Evolutionary conservation across 1,284 basidiomycete genomes (phyloP), one percentile per base, ranked within the genome.

Genomic region (Cutaneotrichosporon sp.): DNA sequence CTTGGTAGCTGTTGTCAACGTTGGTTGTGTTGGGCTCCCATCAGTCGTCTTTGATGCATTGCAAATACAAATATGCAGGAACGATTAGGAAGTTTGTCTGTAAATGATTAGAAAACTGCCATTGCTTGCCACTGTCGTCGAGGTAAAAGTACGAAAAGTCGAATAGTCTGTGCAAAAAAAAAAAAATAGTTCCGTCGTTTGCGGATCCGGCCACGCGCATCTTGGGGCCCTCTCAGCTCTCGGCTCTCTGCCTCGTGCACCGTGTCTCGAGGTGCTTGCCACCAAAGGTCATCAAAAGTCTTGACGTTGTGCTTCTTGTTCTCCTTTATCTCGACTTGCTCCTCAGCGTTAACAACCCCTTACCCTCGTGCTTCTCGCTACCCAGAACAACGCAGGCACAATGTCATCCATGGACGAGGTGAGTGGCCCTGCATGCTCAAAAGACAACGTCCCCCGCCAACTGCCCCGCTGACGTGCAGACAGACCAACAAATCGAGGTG

Each of bases 401-500:
- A 57, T 58, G 56, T 55, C 56, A 47, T 43, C 51, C 17, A 38
- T 30, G 10, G 49, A 54, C 37, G 52, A 54, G 52, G 56, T 52
- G 17, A 33, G 54, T 30, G 15, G 23, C 14, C 12, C 8, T 21
- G 18, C 5, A 7, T 4, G 22, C 12, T 13, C 13, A 14, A 17
- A 43, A 8, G 23, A 22, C 17, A 20, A n/a, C n/a, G n/a, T n/a
- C n/a, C n/a, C n/a, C n/a, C n/a, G n/a, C n/a, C n/a, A n/a, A n/a
- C n/a, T n/a, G n/a, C 39, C n/a, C 40, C 10, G 40, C 58, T 61
- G 51, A 52, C 17, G 10, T 22, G 4, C 51, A 73, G 71, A 68
- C 67, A 52, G 71, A 73, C 59, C 69, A 73, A 50, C 68, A 67
- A 39, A 70, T 73, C 53, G 65, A 72, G 64, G 69, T 70, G 46